Evolutionary conservation across 2,329 filamentous ascomycete genomes (phyloP).

Genomic region (Pyrenochaeta sp.): DNA sequence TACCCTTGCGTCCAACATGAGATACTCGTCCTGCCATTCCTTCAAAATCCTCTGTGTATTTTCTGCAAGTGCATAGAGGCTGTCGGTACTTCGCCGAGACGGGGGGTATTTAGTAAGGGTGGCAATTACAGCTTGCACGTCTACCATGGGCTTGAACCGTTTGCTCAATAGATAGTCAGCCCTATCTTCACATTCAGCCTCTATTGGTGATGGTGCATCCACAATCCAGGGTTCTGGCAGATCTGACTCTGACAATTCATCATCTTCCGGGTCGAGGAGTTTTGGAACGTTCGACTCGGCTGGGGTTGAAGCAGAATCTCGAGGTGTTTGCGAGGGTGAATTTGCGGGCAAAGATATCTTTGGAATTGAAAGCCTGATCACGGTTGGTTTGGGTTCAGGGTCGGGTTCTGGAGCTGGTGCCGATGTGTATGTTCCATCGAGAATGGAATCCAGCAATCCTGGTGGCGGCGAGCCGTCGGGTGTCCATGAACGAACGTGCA

Average conservation of each 20-base stretch:
- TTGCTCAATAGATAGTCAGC: conserved; percentile 54
- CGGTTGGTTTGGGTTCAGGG: conserved; percentile 12
- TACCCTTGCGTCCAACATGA: conserved; percentile 59
- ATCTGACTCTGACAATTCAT: conserved; percentile 46
- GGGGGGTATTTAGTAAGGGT: conserved; percentile 54
- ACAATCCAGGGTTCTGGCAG: conserved; percentile 49
- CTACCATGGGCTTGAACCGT: conserved; percentile 53
- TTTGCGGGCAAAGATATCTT: conserved; percentile 29
- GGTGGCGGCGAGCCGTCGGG: conserved; percentile 30
- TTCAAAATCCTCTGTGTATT: conserved; percentile 63
- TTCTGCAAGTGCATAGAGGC: conserved; percentile 63
- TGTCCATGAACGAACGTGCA: conserved; percentile 18
- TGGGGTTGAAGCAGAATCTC: conserved; percentile 34
- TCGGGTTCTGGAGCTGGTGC: conserved; percentile 3
- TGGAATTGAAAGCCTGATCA: conserved; percentile 20
- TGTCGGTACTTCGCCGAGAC: conserved; percentile 57
- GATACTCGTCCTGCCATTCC: conserved; percentile 67
- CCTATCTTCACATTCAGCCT: conserved; percentile 48
- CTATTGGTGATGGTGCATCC: conserved; percentile 32
- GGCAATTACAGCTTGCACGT: conserved; percentile 53
- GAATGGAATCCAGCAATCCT: conserved; percentile 19
- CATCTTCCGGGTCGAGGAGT: conserved; percentile 43
- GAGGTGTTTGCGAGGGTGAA: conserved; percentile 38
- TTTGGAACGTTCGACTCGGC: conserved; percentile 28
- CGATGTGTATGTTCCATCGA: conserved; percentile 14